phyloP scores from a whole-genome alignment of 495 filamentous ascomycete genomes.

The Aspergillus asperescens region DNA sequence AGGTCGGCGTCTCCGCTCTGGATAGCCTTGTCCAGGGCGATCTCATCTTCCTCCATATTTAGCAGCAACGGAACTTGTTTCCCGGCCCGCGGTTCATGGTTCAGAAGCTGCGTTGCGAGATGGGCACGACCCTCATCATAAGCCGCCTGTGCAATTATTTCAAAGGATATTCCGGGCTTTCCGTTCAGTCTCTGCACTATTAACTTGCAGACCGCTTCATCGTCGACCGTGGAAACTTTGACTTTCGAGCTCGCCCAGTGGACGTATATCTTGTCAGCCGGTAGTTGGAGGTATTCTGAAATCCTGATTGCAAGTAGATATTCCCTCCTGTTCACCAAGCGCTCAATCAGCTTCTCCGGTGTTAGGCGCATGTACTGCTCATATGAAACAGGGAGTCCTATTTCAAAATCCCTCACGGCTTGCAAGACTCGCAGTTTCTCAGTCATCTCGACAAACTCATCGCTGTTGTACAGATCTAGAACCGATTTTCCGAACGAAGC shows the following conservation, averaged over 20 bases:
- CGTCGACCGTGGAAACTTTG: constrained; percentile 72
- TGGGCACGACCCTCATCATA: constrained; percentile 88
- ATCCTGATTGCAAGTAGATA: constrained; percentile 86
- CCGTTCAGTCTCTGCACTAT: constrained; percentile 82
- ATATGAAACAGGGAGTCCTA: constrained; percentile 87
- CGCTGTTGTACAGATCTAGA: constrained; percentile 90
- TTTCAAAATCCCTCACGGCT: constrained; percentile 82
- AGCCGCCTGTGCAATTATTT: constrained; percentile 87
- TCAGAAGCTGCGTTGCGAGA: constrained; percentile 82
- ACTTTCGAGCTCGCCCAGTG: constrained; percentile 97
- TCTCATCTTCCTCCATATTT: constrained; percentile 91
- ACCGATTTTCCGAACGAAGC: constrained; percentile 97
- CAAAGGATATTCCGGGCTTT: constrained; percentile 90
- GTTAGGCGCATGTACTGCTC: constrained; percentile 86
- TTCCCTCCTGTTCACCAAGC: constrained; percentile 81
- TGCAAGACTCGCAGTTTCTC: constrained; percentile 90
- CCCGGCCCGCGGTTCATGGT: constrained; percentile 88
- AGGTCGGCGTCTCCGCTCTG: constrained; percentile 93
- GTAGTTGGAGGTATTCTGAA: constrained; percentile 81
- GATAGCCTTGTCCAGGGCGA: constrained; percentile 94
- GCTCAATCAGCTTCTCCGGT: constrained; percentile 76
- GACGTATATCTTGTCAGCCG: constrained; percentile 86
- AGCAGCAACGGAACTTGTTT: constrained; percentile 93
- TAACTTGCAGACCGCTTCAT: constrained; percentile 78
- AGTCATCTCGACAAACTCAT: constrained; percentile 98